phyloP scores from a whole-genome alignment of 805 yeast species.

The Brettanomyces anomalus region DNA sequence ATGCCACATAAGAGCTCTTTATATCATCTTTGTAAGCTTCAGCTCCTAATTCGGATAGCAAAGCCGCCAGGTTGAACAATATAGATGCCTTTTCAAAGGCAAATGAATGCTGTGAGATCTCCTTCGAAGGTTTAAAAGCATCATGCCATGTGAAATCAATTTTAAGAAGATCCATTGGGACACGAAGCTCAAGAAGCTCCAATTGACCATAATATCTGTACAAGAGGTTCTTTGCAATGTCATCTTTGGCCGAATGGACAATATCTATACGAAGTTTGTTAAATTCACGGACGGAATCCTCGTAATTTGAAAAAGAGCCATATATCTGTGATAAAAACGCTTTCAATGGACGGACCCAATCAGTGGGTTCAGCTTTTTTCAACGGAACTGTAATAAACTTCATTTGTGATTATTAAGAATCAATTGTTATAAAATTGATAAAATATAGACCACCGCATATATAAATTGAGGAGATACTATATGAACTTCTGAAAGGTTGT shows the following conservation, averaged over 20 bases:
- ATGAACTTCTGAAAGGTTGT: too few relatives aligned
- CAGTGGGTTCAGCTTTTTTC: slow-evolving; percentile 46
- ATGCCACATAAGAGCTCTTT: slow-evolving; percentile 50
- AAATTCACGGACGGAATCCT: slow-evolving; percentile 44
- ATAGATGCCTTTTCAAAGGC: slow-evolving; percentile 87
- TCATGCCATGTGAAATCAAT: slow-evolving; percentile 75
- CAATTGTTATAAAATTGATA: too few relatives aligned
- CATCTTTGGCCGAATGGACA: slow-evolving; percentile 32
- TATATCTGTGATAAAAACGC: slow-evolving; percentile 50
- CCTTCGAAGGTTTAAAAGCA: slow-evolving; percentile 41
- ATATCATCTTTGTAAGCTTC: slow-evolving; percentile 28
- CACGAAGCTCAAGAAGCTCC: slow-evolving; percentile 67
- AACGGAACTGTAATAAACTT: slow-evolving; percentile 22
- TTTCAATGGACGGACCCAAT: slow-evolving; percentile 58
- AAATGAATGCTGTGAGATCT: slow-evolving; percentile 62
- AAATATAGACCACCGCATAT: too few relatives aligned
- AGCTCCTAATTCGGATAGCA: slow-evolving; percentile 43
- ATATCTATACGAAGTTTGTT: slow-evolving; percentile 53
- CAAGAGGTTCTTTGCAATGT: slow-evolving; percentile 40
- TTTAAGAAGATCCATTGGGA: slow-evolving; percentile 51
- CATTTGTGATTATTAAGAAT: slow-evolving; percentile 8
- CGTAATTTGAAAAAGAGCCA: slow-evolving; percentile 51
- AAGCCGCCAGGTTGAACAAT: slow-evolving; percentile 68
- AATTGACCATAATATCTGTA: slow-evolving; percentile 72
- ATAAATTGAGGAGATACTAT: too few relatives aligned